Evolutionary conservation across 805 yeast genomes (phyloP), one percentile per base, ranked within the genome.

Genomic region (Saccharomycopsis capsularis): DNA sequence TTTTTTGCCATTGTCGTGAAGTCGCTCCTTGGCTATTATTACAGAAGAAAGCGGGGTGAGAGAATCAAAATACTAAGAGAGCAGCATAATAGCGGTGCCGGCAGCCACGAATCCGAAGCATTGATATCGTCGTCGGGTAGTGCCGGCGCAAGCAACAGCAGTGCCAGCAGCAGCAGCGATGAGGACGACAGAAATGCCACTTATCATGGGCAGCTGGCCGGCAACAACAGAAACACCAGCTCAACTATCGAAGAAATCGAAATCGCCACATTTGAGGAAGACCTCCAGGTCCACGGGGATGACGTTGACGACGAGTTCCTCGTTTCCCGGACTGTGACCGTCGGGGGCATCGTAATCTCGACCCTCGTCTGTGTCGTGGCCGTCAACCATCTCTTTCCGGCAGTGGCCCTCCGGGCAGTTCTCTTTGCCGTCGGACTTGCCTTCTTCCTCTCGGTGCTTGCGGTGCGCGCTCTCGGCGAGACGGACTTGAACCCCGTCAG

Each of bases 401-500:
- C 79, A 2, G 76, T 88, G 2, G 96, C 96, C 0, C 56, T 82
- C 5, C 82, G 82, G 58, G 78, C 95, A 0, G 71, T 84, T 34
- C 58, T 79, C 0, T 66, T 78, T 0, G 93, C 96, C 0, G 75
- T 91, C 3, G 54, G 82, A 0, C 58, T 93, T 21, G 95, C 98
- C 0, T 67, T 91, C 22, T 67, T 89, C 51, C 72, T 91, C 40
- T 86, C 96, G 0, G 74, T 91, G 1, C 69, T 91, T 3, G 98
- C 95, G 1, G 95, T 93, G 1, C 72, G 98, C 41, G 97, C 99
- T 0, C 68, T 91, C 4, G 99, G 99, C 3, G 98, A 93, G 63
- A 93, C 99, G 0, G 99, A 91, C 65, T 73, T 91, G 55, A 91
- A 91, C 60, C 99, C 99, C 0, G 99, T 91, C 1, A 83, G 95